Evolutionary conservation across 176 grass and related monocot species (phyloP).

Genomic region (Juncus effusus): DNA sequence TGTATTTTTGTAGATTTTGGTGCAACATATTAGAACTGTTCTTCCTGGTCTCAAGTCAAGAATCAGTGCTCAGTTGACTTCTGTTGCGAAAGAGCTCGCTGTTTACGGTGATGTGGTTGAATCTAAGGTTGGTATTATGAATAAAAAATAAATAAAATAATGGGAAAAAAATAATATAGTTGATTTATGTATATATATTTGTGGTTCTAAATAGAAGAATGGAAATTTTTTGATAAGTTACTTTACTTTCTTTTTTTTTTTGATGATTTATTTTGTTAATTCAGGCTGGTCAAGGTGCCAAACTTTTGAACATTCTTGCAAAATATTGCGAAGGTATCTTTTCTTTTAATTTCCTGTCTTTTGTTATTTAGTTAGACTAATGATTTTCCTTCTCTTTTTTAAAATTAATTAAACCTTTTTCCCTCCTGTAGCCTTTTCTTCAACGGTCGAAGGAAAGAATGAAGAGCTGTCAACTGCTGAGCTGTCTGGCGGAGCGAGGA

Average conservation of each 20-base stretch:
- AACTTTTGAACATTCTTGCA: conserved; percentile 92
- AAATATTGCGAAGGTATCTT: conserved; percentile 94
- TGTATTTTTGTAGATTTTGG: conserved; percentile 86
- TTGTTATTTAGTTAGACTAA: background rate
- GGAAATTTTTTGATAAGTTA: background rate
- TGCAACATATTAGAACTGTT: conserved; percentile 86
- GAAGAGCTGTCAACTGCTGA: conserved; percentile 82
- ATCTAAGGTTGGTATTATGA: conserved; percentile 59
- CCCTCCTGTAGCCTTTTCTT: conserved; percentile 67
- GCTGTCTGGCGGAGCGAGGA: conserved; percentile 94
- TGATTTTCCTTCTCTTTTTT: background rate
- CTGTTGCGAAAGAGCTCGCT: conserved; percentile 83
- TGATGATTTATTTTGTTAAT: conserved; percentile 26
- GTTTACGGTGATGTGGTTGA: conserved; percentile 86
- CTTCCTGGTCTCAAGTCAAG: conserved; percentile 85
- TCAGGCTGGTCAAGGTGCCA: conserved; percentile 80
- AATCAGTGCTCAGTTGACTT: conserved; percentile 78
- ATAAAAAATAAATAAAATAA: background rate
- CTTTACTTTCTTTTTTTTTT: conserved; percentile 15
- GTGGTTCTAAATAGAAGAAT: too few relatives aligned
- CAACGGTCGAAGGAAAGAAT: conserved; percentile 95
- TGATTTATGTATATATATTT: too few relatives aligned
- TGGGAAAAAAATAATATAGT: background rate
- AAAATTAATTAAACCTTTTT: conserved; percentile 8
- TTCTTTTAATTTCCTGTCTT: background rate